These are phyloP conservation scores for Panicum virgatum DNA, from an alignment of 202 grass and related monocot species.

Conservation along the genomic window DNA sequence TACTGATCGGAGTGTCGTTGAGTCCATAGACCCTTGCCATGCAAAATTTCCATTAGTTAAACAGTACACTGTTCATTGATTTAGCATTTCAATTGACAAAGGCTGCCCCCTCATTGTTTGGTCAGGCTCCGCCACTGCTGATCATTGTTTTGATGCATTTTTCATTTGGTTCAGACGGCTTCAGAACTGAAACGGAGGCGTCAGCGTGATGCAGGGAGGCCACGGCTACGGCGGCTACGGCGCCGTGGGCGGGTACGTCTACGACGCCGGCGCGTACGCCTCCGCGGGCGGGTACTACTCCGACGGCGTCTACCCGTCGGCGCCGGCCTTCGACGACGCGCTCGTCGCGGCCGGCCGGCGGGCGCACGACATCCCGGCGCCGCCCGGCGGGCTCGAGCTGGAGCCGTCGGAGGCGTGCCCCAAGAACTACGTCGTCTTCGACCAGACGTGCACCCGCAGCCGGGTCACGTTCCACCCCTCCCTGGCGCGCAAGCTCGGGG, in stretches of 20 bases:
- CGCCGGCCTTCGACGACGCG: slow-evolving; percentile 49
- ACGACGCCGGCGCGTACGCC: background rate
- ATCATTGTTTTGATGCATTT: no score
- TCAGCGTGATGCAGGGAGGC: slow-evolving; percentile 56
- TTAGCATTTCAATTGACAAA: no score
- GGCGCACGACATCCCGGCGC: slow-evolving; percentile 61
- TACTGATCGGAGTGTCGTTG: no score
- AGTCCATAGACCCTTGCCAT: no score
- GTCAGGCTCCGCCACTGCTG: no score
- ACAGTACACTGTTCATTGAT: no score
- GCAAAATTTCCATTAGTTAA: no score
- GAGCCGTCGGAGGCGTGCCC: slow-evolving; percentile 70
- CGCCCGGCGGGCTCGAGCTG: slow-evolving; percentile 61
- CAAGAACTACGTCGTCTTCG: slow-evolving; percentile 85
- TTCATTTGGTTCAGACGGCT: no score
- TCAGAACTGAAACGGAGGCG: no score
- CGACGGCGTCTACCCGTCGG: background rate
- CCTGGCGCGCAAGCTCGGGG: slow-evolving; percentile 47
- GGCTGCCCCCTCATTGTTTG: no score
- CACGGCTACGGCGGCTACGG: slow-evolving; percentile 4
- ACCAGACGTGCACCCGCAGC: slow-evolving; percentile 66
- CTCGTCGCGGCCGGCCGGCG: slow-evolving; percentile 31
- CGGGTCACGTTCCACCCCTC: slow-evolving; percentile 82
- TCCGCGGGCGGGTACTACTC: no score
- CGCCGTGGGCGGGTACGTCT: background rate